Evolutionary conservation across 805 yeast species (phyloP).

Genomic region (Deakozyma indianensis): DNA sequence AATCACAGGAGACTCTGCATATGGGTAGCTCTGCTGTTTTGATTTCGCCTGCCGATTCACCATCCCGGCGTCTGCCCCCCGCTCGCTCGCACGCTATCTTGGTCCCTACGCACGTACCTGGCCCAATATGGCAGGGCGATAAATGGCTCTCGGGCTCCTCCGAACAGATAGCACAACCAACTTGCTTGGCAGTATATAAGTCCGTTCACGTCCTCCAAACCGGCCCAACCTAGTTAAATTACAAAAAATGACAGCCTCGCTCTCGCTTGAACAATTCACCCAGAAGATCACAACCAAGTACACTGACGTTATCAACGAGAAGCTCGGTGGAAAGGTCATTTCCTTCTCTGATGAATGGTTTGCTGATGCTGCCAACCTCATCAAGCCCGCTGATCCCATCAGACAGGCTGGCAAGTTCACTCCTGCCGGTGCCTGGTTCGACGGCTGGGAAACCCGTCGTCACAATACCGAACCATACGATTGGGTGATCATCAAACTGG

Average conservation of each 20-base stretch:
- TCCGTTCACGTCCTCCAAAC: too few relatives aligned
- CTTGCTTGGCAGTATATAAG: too few relatives aligned
- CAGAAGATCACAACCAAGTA: constrained; percentile 8
- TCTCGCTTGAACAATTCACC: not conserved
- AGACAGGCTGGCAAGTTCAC: constrained; percentile 70
- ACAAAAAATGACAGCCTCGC: too few relatives aligned
- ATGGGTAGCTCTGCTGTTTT: too few relatives aligned
- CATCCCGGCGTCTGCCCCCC: too few relatives aligned
- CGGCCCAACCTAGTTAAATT: too few relatives aligned
- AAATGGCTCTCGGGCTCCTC: too few relatives aligned
- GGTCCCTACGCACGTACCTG: too few relatives aligned
- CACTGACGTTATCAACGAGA: constrained; percentile 66
- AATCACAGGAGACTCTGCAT: too few relatives aligned
- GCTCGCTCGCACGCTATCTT: too few relatives aligned
- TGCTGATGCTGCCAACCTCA: constrained; percentile 79
- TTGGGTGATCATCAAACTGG: constrained; percentile 73
- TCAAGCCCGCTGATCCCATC: constrained; percentile 67
- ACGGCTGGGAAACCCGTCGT: constrained; percentile 97
- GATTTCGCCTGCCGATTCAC: too few relatives aligned
- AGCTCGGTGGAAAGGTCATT: constrained; percentile 65
- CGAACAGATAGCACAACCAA: too few relatives aligned
- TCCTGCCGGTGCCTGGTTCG: constrained; percentile 92
- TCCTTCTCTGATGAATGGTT: constrained; percentile 83
- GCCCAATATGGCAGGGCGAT: not conserved
- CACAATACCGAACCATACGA: constrained; percentile 78